phyloP scores from a whole-genome alignment of 1,284 basidiomycete genomes.

The Leccinum solheimii region DNA sequence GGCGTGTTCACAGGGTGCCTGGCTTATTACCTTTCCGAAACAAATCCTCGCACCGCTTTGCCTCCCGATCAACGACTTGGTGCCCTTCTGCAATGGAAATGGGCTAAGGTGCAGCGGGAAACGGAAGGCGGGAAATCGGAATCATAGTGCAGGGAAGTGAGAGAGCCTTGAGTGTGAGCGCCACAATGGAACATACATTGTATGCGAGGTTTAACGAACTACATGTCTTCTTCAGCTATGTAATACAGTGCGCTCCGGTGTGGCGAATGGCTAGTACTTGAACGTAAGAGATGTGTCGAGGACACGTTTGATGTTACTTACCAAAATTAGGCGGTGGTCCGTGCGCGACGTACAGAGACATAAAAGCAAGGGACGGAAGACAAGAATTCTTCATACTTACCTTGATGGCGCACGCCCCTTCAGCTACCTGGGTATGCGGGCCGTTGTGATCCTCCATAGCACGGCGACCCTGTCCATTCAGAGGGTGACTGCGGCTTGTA shows the following conservation, averaged over 20 bases:
- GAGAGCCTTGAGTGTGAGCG: not conserved
- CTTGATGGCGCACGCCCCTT: slow-evolving; percentile 25
- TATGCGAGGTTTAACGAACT: not conserved
- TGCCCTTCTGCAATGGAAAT: slow-evolving; percentile 72
- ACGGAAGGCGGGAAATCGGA: slow-evolving; percentile 13
- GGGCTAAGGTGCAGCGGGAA: slow-evolving; percentile 37
- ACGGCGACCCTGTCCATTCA: slow-evolving; percentile 48
- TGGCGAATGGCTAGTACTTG: not conserved
- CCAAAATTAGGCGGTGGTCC: slow-evolving; percentile 17
- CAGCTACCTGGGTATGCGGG: slow-evolving; percentile 45
- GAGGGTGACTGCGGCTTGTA: slow-evolving; percentile 34
- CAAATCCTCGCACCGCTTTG: slow-evolving; percentile 76
- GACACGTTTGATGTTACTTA: not conserved
- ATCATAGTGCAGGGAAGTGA: not conserved
- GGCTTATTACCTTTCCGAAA: slow-evolving; percentile 84
- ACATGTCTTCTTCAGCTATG: not conserved
- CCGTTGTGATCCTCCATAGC: slow-evolving; percentile 47
- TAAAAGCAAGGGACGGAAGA: slow-evolving; percentile 10
- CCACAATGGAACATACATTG: not conserved
- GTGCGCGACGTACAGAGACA: slow-evolving; percentile 15
- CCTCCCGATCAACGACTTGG: slow-evolving; percentile 63
- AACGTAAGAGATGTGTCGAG: not conserved
- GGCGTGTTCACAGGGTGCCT: slow-evolving; percentile 82
- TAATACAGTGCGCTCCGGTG: not conserved
- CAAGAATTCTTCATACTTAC: slow-evolving; percentile 40